Base-by-base conservation (phyloP, 1,284 basidiomycete genomes). In the Boletus semigastroideus region DNA sequence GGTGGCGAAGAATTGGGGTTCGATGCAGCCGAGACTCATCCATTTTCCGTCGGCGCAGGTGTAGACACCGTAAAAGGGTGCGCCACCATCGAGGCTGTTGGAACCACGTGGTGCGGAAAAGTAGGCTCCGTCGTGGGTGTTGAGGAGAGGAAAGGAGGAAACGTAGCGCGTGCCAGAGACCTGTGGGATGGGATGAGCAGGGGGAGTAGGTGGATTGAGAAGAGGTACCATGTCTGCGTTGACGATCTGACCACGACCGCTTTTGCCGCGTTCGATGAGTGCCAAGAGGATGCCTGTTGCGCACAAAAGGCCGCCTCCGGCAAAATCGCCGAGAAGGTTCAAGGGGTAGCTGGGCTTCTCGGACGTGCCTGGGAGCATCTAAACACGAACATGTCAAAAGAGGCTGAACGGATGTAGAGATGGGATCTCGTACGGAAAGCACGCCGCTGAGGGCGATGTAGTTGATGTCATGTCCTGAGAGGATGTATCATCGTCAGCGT, bases 381-480 rank as follows among this genome's bases (percentile, higher is more conserved):
- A 48, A 1, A 22, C 11, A 1, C 22, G 8, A n/a, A 11, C 5
- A 30, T 12, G 28, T 52, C 31, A 57, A 31, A n/a, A 33, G 28
- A 31, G 19, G 14, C 42, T 31, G 6, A n/a, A 37, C 39, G 14
- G 5, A n/a, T 38, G 38, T 19, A 38, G 34, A 7, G 27, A 34
- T 19, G 28, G 28, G n/a, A 39, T 36, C 80, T 30, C 82, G 55
- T 61, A 87, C 87, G n/a, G 84, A 84, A 11, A 92, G 73, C 6
- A 88, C 77, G 0, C 91, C 91, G 55, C 86, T 89, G 27, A 90
- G 74, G 10, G 91, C 90, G n/a, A 92, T 76, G 65, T 92, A 94
- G 65, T 92, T 93, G 59, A 93, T 81, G 64, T 94, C 91, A 64
- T 93, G 91, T 20, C 86, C 86, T 88, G 50, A 10, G 28, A 42